Conservation (phyloP, 805 yeast genomes). For the Metschnikowia lunata region DNA sequence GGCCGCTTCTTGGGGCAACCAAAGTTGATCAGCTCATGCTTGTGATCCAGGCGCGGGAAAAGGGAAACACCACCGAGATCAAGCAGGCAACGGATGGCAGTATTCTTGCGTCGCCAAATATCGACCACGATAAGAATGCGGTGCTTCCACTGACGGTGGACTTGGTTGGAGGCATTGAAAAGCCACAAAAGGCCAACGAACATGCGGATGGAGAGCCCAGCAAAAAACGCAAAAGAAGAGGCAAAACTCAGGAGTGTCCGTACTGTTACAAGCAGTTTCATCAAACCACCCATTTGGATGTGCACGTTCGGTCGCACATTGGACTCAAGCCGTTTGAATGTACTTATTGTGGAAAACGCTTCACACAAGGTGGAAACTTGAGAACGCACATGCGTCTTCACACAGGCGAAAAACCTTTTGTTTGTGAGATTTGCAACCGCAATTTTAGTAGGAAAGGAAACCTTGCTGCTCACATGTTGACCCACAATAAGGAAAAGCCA, state of each 20-base stretch:
- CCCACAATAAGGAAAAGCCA: slow-evolving; percentile 78
- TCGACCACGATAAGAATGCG: slow-evolving; percentile 25
- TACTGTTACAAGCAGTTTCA: slow-evolving; percentile 78
- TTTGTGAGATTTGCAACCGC: slow-evolving; percentile 71
- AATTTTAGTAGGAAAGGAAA: slow-evolving; percentile 88
- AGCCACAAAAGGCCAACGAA: slow-evolving; percentile 33
- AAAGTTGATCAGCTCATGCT: slow-evolving; percentile 89
- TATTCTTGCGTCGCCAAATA: slow-evolving; percentile 43
- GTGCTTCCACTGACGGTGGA: slow-evolving; percentile 54
- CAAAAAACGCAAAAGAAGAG: slow-evolving; percentile 20
- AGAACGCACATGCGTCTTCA: slow-evolving; percentile 82
- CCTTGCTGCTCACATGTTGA: slow-evolving; percentile 78
- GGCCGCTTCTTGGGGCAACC: slow-evolving; percentile 78
- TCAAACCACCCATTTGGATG: slow-evolving; percentile 89
- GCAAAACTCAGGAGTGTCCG: slow-evolving; percentile 63
- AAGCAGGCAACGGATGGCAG: slow-evolving; percentile 68
- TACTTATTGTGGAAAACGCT: slow-evolving; percentile 69
- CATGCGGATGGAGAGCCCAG: slow-evolving; percentile 19
- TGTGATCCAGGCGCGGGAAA: slow-evolving; percentile 82
- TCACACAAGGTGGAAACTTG: slow-evolving; percentile 87
- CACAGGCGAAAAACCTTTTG: slow-evolving; percentile 89
- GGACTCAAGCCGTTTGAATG: slow-evolving; percentile 85
- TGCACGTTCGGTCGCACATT: slow-evolving; percentile 81
- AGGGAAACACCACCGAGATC: slow-evolving; percentile 63
- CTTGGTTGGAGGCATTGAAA: slow-evolving; percentile 77